These are phyloP conservation scores for Neurospora tetrasperma DNA, from an alignment of 495 filamentous ascomycete species.

Conservation along the genomic window DNA sequence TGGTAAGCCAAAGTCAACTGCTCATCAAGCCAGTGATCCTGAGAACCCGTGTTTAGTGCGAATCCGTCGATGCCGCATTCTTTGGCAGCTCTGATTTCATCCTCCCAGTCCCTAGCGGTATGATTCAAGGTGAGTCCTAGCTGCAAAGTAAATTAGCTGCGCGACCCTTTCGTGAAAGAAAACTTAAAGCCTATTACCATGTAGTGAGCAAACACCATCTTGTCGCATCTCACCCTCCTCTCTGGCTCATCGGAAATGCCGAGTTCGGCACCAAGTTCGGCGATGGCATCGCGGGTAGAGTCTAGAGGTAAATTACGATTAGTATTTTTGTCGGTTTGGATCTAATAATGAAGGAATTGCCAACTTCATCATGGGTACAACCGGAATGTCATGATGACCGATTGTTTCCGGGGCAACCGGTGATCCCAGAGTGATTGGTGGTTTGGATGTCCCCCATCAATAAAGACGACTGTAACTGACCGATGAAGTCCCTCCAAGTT, in stretches of 20 bases:
- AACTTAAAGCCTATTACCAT: conserved; percentile 22
- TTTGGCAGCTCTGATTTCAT: conserved; percentile 51
- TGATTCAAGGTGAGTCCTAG: conserved; percentile 36
- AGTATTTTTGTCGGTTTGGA: neutral
- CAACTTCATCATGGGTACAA: neutral
- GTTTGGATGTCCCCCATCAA: neutral
- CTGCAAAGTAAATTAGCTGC: conserved; percentile 5
- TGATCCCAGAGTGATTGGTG: neutral
- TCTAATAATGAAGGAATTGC: neutral
- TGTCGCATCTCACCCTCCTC: neutral
- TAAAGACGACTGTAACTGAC: neutral
- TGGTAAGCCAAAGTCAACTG: conserved; percentile 44
- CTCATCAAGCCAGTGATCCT: conserved; percentile 38
- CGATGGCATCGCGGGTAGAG: neutral
- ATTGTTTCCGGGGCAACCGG: neutral
- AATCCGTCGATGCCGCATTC: conserved; percentile 61
- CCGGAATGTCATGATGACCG: neutral
- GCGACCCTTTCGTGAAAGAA: neutral
- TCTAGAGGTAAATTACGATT: neutral
- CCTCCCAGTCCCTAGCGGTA: conserved; percentile 41
- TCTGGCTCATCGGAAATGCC: neutral
- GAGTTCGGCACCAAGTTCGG: neutral
- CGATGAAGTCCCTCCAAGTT: neutral
- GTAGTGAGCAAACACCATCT: conserved; percentile 31
- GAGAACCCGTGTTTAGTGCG: conserved; percentile 54